These are phyloP conservation scores for Crithidia sp. DNA, from an alignment of 208 protist genomes.

Conservation along the genomic window DNA sequence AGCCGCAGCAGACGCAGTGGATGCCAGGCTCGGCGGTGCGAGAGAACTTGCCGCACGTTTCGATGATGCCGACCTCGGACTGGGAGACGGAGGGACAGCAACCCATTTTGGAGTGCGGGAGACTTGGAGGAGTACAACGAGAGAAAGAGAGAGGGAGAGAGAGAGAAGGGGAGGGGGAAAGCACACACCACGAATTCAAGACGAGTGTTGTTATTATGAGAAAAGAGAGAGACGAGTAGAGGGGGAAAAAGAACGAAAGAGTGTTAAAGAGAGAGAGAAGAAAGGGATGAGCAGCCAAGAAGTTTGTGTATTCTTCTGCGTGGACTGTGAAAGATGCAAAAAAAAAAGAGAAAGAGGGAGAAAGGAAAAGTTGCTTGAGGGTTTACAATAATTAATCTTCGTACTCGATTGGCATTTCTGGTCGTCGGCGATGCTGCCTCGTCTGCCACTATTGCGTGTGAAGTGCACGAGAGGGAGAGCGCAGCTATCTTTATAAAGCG, in stretches of 20 bases:
- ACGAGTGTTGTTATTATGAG: neutral
- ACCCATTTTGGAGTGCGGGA: constrained; percentile 25
- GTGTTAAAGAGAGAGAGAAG: constrained; percentile 10
- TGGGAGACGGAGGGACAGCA: constrained; percentile 56
- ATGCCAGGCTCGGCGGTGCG: constrained; percentile 56
- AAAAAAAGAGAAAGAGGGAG: too few relatives aligned
- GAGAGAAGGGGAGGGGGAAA: neutral
- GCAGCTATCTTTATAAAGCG: too few relatives aligned
- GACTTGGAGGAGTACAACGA: neutral
- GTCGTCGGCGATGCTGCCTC: too few relatives aligned
- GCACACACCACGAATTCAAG: neutral
- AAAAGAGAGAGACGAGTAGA: constrained; percentile 8
- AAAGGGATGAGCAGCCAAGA: neutral
- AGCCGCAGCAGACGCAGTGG: constrained; percentile 61
- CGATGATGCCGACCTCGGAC: constrained; percentile 63
- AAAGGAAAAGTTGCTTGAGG: too few relatives aligned
- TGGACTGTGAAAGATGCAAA: too few relatives aligned
- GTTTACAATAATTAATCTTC: too few relatives aligned
- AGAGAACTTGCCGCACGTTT: constrained; percentile 69
- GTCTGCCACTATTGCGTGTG: too few relatives aligned
- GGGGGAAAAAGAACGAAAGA: constrained; percentile 18
- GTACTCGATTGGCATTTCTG: too few relatives aligned
- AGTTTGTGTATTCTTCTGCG: neutral
- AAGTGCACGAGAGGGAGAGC: too few relatives aligned
- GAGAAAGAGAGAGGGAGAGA: neutral